Percentiles rank a stretch among this genome's conserved stretches.
phyloP scores from a whole-genome alignment of 768 basidiomycete species.

The Serpula lacrymans region DNA sequence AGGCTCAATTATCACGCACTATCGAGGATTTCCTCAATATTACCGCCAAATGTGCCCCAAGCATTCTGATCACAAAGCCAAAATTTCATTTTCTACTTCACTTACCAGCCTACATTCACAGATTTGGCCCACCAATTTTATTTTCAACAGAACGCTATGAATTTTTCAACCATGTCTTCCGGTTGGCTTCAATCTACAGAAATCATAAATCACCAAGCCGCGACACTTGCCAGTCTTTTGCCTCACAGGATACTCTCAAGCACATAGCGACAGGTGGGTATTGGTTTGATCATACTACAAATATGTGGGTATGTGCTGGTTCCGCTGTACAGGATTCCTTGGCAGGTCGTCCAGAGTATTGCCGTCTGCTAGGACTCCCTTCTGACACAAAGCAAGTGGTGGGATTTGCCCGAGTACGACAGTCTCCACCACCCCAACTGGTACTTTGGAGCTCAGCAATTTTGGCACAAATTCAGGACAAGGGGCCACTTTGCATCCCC shows the following conservation, averaged over 20 bases:
- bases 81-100: slow-evolving; percentile 32
- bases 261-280: slow-evolving; percentile 12
- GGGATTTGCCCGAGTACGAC: no score
- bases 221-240: slow-evolving; percentile 15
- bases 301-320: no score
- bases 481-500: no score
- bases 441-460: no score
- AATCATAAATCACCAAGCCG: slow-evolving; percentile 28
- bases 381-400: no score
- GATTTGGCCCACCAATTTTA: slow-evolving; percentile 25
- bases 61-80: slow-evolving; percentile 21
- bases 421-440: no score
- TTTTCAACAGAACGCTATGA: slow-evolving; percentile 28
- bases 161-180: slow-evolving; percentile 26
- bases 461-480: no score
- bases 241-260: slow-evolving; percentile 8
- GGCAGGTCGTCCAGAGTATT: slow-evolving; percentile 1
- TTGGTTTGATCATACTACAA: slow-evolving; percentile 14
- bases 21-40: slow-evolving; percentile 24
- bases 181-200: slow-evolving; percentile 19
- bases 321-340: no score
- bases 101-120: slow-evolving; percentile 19
- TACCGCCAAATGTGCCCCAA: slow-evolving; percentile 19
- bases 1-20: slow-evolving; percentile 7
- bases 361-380: slow-evolving; percentile 4